Percentiles rank a stretch among this genome's conserved stretches.
These are phyloP conservation scores for Eimeria praecox DNA, from an alignment of 169 alveolate genomes.

Conservation along the genomic window DNA sequence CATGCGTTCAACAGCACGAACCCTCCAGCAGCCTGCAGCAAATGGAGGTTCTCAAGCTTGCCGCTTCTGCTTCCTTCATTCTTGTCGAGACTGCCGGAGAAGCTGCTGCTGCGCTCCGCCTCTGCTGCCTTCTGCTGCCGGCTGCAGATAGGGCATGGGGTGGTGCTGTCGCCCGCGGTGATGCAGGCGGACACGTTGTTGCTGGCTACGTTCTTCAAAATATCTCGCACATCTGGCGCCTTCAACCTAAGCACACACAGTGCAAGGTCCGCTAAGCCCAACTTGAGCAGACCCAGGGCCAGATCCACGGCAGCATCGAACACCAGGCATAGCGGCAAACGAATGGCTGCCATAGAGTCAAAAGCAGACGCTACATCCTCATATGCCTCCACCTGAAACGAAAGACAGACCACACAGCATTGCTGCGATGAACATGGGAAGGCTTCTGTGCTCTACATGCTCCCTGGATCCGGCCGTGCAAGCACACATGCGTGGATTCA, in stretches of 20 bases:
- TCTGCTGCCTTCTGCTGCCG: conserved; percentile 34
- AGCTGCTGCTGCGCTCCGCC: neutral
- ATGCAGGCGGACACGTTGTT: neutral
- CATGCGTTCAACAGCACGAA: conserved; percentile 25
- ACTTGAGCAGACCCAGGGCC: conserved; percentile 8
- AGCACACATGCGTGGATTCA: neutral
- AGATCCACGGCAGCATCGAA: conserved; percentile 44
- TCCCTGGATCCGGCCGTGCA: neutral
- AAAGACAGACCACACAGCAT: neutral
- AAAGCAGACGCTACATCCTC: conserved; percentile 35
- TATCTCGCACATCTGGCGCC: conserved; percentile 20
- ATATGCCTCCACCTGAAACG: conserved; percentile 39
- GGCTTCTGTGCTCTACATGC: neutral
- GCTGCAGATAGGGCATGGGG: conserved; percentile 7
- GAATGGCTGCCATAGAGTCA: conserved; percentile 32
- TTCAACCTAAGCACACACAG: neutral
- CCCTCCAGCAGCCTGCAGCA: conserved; percentile 49
- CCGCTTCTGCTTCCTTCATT: neutral
- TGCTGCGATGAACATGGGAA: neutral
- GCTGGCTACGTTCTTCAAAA: neutral
- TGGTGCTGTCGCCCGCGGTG: neutral
- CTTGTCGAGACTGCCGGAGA: neutral
- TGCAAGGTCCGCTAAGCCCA: conserved; percentile 58
- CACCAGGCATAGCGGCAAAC: conserved; percentile 30
- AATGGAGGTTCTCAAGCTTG: neutral